Evolutionary conservation across 305 asterid species (phyloP).

Genomic region (Ilex paraguariensis): DNA sequence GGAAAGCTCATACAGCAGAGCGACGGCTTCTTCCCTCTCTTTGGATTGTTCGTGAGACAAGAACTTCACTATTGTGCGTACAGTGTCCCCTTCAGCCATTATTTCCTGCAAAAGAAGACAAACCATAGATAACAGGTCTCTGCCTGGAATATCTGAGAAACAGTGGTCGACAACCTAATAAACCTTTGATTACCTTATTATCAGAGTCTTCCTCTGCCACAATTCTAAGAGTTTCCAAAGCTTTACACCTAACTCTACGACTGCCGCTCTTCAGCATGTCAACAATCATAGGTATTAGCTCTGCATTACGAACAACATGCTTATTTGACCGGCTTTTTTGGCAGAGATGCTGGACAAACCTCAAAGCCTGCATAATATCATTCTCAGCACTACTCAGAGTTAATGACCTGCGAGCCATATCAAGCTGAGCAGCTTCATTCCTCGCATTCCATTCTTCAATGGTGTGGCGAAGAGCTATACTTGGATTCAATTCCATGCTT

Average conservation of each 20-base stretch:
- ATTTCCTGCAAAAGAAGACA: background rate
- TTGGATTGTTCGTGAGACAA: conserved; percentile 3
- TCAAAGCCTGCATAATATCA: background rate
- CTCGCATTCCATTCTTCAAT: conserved; percentile 2
- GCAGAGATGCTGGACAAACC: conserved; percentile 2
- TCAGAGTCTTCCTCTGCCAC: conserved; percentile 3
- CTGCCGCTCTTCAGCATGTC: conserved; percentile 3
- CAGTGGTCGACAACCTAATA: background rate
- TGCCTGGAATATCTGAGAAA: too few relatives aligned
- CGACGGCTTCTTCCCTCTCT: conserved; percentile 3
- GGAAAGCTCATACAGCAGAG: conserved; percentile 2
- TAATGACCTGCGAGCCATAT: conserved; percentile 2
- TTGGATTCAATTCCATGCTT: background rate
- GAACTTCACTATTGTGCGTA: conserved; percentile 2
- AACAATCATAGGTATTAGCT: conserved; percentile 4
- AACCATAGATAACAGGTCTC: too few relatives aligned
- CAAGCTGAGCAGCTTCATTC: conserved; percentile 4
- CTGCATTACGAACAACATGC: background rate
- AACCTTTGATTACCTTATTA: conserved; percentile 2
- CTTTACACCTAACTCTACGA: conserved; percentile 4
- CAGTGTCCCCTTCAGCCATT: conserved; percentile 3
- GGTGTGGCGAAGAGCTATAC: background rate
- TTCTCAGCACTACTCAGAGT: background rate
- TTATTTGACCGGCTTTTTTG: conserved; percentile 1
- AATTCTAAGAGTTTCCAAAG: conserved; percentile 1